A percentile compares a stretch with the other conserved stretches of the same genome.
Evolutionary conservation across 148 eudicot genomes (phyloP).

Genomic region (Nepenthes mirabilis): DNA sequence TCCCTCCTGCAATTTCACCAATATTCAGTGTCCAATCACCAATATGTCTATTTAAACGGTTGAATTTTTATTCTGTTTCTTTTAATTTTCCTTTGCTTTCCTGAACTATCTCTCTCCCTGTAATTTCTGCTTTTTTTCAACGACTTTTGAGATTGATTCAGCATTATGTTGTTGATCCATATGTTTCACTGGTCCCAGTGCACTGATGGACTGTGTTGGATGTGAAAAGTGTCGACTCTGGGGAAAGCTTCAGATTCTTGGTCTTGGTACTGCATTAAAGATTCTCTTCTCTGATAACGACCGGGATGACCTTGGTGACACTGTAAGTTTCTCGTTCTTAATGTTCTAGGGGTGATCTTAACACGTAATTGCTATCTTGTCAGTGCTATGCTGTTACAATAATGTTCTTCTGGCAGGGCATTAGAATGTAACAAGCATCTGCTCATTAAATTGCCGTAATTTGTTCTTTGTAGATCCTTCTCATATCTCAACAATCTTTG

Average conservation of each 20-base stretch:
- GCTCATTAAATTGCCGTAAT: too few relatives aligned
- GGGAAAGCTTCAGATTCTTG: slow-evolving; percentile 98
- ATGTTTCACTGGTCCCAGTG: slow-evolving; percentile 30
- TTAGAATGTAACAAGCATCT: too few relatives aligned
- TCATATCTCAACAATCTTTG: too few relatives aligned
- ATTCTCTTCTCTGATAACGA: slow-evolving; percentile 66
- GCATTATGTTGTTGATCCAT: not conserved
- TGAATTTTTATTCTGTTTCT: too few relatives aligned
- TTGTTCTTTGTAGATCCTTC: too few relatives aligned
- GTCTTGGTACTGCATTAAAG: slow-evolving; percentile 92
- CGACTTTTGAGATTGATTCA: not conserved
- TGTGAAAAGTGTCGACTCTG: slow-evolving; percentile 96
- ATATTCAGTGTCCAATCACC: too few relatives aligned
- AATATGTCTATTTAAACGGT: too few relatives aligned
- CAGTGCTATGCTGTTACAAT: not conserved
- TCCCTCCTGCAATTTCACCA: too few relatives aligned
- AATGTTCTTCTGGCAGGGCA: too few relatives aligned
- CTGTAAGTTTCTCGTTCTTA: slow-evolving; percentile 31
- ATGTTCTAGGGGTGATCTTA: not conserved
- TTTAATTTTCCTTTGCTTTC: too few relatives aligned
- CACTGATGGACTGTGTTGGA: slow-evolving; percentile 94
- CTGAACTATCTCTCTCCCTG: too few relatives aligned
- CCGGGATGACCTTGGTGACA: slow-evolving; percentile 29
- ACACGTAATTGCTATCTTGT: not conserved
- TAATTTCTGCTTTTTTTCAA: too few relatives aligned